Percentiles rank a stretch among this genome's conserved stretches.
These are phyloP conservation scores for Cryptosporidium meleagridis DNA, from an alignment of 169 alveolate species.

Conservation along the genomic window DNA sequence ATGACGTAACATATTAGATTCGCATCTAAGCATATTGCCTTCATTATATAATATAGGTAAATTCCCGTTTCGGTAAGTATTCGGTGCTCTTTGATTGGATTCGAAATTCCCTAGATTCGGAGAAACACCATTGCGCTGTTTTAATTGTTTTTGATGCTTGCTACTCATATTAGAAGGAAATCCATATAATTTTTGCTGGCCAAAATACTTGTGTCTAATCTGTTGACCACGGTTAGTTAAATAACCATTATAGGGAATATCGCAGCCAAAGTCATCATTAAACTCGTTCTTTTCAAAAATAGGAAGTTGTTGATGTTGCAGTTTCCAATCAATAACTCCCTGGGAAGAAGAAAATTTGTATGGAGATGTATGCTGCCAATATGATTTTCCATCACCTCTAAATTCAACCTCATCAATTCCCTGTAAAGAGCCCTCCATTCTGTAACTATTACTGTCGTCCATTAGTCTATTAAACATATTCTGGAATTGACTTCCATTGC, in stretches of 20 bases:
- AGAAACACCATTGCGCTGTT: slow-evolving; percentile 30
- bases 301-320: slow-evolving; percentile 12
- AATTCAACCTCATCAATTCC: slow-evolving; percentile 23
- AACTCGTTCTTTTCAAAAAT: slow-evolving; percentile 7
- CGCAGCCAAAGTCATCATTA: slow-evolving; percentile 41
- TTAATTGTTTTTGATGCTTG: slow-evolving; percentile 36
- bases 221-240: slow-evolving; percentile 17
- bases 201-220: slow-evolving; percentile 39
- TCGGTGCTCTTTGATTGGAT: not conserved
- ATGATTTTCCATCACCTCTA: slow-evolving; percentile 23
- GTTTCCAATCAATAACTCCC: slow-evolving; percentile 33
- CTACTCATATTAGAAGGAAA: slow-evolving; percentile 13
- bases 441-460: slow-evolving; percentile 1
- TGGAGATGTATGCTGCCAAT: slow-evolving; percentile 1
- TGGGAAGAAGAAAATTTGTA: not conserved
- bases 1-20: not conserved
- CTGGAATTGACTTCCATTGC: slow-evolving; percentile 9
- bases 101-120: slow-evolving; percentile 19
- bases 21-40: not conserved
- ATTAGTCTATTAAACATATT: slow-evolving; percentile 8
- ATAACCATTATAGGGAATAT: slow-evolving; percentile 7
- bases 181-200: slow-evolving; percentile 18
- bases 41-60: not conserved
- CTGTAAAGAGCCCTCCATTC: slow-evolving; percentile 11
- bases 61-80: slow-evolving; percentile 10